Base-by-base conservation (phyloP, 2,329 filamentous ascomycete species). In the Fusarium sp. region DNA sequence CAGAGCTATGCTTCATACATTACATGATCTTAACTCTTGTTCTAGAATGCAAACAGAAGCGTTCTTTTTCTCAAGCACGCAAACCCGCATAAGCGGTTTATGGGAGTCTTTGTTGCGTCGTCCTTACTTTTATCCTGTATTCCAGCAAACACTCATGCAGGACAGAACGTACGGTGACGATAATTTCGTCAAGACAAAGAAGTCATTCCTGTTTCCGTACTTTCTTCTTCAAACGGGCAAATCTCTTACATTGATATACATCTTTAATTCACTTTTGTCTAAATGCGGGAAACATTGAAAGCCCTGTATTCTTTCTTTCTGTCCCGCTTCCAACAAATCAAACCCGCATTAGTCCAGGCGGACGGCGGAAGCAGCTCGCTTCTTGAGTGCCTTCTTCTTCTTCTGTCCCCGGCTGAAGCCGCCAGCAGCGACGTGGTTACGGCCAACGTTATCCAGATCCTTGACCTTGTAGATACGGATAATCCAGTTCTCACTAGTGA, bases 391-490 rank as follows among this genome's bases (percentile, higher is more conserved):
- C 86, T 91, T 92, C 90, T 93, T 95, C 88, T 92, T 94, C 88
- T 94, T 95, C 81, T 91, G 89, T 40, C 92, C 92, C 77, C 89
- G 90, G 66, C 94, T 91, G 78, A 95, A 95, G 9, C 90, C 88
- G 30, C 87, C 85, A 3, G 84, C 89, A 1, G 87, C 81, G 8
- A 88, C 88, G 79, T 98, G 95, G 76, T 97, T 94, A 79, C 96
- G 90, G 59, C 94, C 95, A 72, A 99, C 86, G 81, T 98, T 98
- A 84, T 99, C 96, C 64, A 98, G 90, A 77, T 97, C 95, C 86
- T 99, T 99, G 84, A 99, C 96, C 88, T 99, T 99, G 88, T 98
- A 99, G 78, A 99, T 98, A 71, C 96, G 89, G 79, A 99, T 98
- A 81, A 99, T 99, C 96, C 96, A 99, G 88, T 99, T 99, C 86